phyloP scores from a whole-genome alignment of 345 rosid genomes.

The Corchorus capsularis region DNA sequence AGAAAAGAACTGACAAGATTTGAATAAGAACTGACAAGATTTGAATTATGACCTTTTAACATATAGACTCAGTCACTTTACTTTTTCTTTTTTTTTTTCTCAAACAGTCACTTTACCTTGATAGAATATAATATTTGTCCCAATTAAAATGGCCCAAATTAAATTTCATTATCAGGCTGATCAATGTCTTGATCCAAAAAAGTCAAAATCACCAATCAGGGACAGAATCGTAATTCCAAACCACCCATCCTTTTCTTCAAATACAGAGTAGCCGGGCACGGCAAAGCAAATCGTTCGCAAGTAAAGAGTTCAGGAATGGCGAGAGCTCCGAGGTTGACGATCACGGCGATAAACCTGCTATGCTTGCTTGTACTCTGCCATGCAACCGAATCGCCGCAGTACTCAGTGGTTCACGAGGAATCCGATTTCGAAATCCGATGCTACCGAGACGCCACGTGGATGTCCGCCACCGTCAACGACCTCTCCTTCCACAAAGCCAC shows the following conservation, averaged over 20 bases:
- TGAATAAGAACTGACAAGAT: too few relatives aligned
- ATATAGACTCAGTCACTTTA: too few relatives aligned
- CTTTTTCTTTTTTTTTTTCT: too few relatives aligned
- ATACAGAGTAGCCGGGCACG: not conserved
- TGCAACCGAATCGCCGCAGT: constrained; percentile 55
- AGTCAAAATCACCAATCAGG: not conserved
- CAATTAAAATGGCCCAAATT: too few relatives aligned
- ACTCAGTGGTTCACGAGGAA: constrained; percentile 48
- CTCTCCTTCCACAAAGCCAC: constrained; percentile 67
- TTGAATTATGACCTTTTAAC: too few relatives aligned
- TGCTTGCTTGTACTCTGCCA: constrained; percentile 11
- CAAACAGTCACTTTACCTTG: too few relatives aligned
- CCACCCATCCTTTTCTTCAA: not conserved
- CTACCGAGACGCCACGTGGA: constrained; percentile 56
- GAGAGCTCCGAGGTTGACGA: constrained; percentile 23
- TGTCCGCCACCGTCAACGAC: constrained; percentile 47
- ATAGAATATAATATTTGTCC: too few relatives aligned
- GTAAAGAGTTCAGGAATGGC: constrained; percentile 30
- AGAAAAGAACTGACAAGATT: too few relatives aligned
- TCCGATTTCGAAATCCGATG: constrained; percentile 69
- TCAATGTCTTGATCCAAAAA: too few relatives aligned
- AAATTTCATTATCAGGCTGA: too few relatives aligned
- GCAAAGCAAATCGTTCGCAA: not conserved
- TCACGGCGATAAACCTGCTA: constrained; percentile 19
- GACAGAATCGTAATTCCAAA: not conserved